A percentile compares a stretch with the other conserved stretches of the same genome.
These are phyloP conservation scores for Lachnellula occidentalis DNA, from an alignment of 2,329 filamentous ascomycete genomes.

Conservation along the genomic window DNA sequence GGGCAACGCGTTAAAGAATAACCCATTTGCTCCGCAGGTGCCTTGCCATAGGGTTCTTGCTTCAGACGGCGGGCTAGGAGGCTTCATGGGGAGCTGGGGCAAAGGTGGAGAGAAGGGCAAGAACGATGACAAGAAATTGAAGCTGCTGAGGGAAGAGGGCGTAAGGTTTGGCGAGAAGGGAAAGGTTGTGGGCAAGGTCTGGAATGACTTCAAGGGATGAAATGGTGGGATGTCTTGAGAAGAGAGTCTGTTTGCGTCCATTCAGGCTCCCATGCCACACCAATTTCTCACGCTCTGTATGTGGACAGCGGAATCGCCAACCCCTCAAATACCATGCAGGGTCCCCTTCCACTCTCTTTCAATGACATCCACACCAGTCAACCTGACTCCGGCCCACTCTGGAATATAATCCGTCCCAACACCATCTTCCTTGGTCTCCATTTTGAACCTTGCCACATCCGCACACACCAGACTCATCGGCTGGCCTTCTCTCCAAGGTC, in stretches of 20 bases:
- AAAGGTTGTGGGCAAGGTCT: conserved; percentile 46
- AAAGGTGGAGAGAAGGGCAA: conserved; percentile 56
- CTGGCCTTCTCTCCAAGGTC: conserved; percentile 18
- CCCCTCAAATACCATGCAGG: conserved; percentile 13
- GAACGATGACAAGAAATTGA: conserved; percentile 55
- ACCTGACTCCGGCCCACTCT: conserved; percentile 15
- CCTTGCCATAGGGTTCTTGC: conserved; percentile 80
- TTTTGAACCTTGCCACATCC: conserved; percentile 17
- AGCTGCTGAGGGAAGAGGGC: conserved; percentile 56
- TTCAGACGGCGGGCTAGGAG: conserved; percentile 63
- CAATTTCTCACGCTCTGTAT: conserved; percentile 2
- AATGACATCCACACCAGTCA: conserved; percentile 12
- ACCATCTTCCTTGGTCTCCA: conserved; percentile 24
- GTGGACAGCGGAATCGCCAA: conserved; percentile 3
- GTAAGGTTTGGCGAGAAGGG: conserved; percentile 57
- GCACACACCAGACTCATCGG: conserved; percentile 13
- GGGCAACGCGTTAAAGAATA: conserved; percentile 69
- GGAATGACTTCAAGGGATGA: conserved; percentile 20
- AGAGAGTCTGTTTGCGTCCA: neutral
- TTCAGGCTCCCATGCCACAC: neutral
- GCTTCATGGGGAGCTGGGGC: conserved; percentile 56
- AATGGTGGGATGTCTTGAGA: neutral
- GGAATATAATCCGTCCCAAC: conserved; percentile 18
- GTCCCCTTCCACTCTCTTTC: conserved; percentile 4
- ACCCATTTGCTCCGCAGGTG: conserved; percentile 77